These are phyloP conservation scores for Neonectria sp. DNA, from an alignment of 2,329 filamentous ascomycete species.

Conservation along the genomic window DNA sequence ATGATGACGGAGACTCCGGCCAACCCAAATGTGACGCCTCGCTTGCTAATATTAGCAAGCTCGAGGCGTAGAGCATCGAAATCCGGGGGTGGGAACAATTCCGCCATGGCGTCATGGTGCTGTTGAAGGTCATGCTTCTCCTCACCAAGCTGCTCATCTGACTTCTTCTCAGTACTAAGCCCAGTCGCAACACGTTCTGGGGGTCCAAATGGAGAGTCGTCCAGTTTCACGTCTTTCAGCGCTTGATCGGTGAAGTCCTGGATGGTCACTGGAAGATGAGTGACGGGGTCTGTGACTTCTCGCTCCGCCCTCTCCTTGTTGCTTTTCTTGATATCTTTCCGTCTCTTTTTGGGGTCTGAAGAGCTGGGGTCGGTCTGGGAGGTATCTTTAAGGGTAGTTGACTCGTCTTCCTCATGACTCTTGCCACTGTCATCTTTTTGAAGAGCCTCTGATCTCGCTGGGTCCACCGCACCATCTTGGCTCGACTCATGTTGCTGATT, in stretches of 20 bases:
- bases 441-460: slow-evolving; percentile 26
- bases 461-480: neutral
- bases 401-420: slow-evolving; percentile 24
- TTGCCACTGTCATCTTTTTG: slow-evolving; percentile 34
- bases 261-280: slow-evolving; percentile 77
- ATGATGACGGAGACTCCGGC: slow-evolving; percentile 54
- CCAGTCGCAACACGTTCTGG: slow-evolving; percentile 58
- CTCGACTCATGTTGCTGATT: slow-evolving; percentile 16
- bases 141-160: slow-evolving; percentile 53
- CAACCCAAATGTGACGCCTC: slow-evolving; percentile 55
- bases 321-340: slow-evolving; percentile 63
- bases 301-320: slow-evolving; percentile 64
- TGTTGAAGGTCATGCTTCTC: slow-evolving; percentile 56
- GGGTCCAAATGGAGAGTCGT: slow-evolving; percentile 53
- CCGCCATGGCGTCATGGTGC: slow-evolving; percentile 59
- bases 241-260: slow-evolving; percentile 78
- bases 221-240: slow-evolving; percentile 57
- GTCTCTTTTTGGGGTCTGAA: slow-evolving; percentile 62
- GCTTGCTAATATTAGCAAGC: slow-evolving; percentile 50
- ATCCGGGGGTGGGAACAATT: slow-evolving; percentile 64
- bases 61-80: slow-evolving; percentile 59
- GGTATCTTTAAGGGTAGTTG: slow-evolving; percentile 50
- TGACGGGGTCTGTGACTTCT: slow-evolving; percentile 81
- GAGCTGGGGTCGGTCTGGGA: slow-evolving; percentile 55
- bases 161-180: slow-evolving; percentile 56